Percentiles rank a stretch among this genome's conserved stretches.
Evolutionary conservation across 257 asterid species (phyloP).

Genomic region (Capsicum pubescens): DNA sequence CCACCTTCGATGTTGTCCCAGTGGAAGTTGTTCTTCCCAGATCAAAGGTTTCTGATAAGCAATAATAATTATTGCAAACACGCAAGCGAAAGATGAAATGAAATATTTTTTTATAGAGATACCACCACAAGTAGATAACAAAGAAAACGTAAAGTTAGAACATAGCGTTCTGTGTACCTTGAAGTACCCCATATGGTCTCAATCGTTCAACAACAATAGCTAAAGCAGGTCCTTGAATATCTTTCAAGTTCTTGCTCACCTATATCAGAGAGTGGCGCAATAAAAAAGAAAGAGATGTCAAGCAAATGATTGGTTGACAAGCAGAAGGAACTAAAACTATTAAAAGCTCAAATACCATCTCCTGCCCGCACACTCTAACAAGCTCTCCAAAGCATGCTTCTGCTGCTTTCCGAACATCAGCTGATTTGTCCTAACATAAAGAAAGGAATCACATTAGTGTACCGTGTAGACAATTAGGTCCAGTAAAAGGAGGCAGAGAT

Average conservation of each 20-base stretch:
- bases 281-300: constrained; percentile 21
- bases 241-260: constrained; percentile 90
- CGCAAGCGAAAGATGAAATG: constrained; percentile 12
- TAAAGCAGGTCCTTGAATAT: constrained; percentile 95
- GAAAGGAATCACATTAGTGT: constrained; percentile 8
- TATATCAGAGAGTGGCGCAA: constrained; percentile 32
- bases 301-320: constrained; percentile 24
- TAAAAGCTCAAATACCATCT: constrained; percentile 58
- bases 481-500: constrained; percentile 13
- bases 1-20: constrained; percentile 60
- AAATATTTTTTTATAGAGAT: constrained; percentile 12
- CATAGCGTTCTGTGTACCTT: constrained; percentile 48
- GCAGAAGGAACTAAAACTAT: constrained; percentile 28
- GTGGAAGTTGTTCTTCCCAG: constrained; percentile 63
- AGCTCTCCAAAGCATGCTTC: constrained; percentile 90
- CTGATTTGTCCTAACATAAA: constrained; percentile 83
- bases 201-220: constrained; percentile 88
- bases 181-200: constrained; percentile 67
- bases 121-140: constrained; percentile 15
- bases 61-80: constrained; percentile 31
- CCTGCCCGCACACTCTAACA: constrained; percentile 90
- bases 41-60: constrained; percentile 63
- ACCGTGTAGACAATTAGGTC: neutral
- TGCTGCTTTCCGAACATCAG: constrained; percentile 98
- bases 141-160: neutral